Conservation (phyloP, 1,139 yeast species). For the Diutina catenulata region DNA sequence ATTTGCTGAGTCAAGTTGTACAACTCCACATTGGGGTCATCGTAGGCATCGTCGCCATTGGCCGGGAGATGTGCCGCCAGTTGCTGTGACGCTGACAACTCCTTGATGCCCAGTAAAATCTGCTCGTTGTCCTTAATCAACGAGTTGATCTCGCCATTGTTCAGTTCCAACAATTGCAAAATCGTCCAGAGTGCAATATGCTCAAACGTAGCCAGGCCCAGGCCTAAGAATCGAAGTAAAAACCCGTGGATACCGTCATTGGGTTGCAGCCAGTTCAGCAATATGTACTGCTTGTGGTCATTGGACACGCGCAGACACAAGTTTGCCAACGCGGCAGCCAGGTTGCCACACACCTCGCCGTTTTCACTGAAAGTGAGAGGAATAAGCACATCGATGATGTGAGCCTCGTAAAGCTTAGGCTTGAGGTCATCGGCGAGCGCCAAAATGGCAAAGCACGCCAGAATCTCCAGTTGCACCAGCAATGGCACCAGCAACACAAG, state of each 20-base stretch:
- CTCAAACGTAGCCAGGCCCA: constrained; percentile 92
- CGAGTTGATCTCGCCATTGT: constrained; percentile 56
- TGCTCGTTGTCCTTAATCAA: constrained; percentile 50
- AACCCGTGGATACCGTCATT: constrained; percentile 82
- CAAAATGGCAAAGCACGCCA: constrained; percentile 94
- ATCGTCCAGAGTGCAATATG: constrained; percentile 98
- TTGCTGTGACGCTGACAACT: constrained; percentile 32
- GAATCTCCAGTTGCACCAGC: constrained; percentile 87
- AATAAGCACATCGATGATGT: constrained; percentile 77
- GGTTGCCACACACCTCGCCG: constrained; percentile 95
- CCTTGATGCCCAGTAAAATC: constrained; percentile 46
- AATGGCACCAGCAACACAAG: constrained; percentile 77
- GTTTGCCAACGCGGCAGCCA: constrained; percentile 97
- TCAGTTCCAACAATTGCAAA: constrained; percentile 82
- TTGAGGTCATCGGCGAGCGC: constrained; percentile 95
- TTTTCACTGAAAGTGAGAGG: constrained; percentile 83
- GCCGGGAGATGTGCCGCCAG: constrained; percentile 14
- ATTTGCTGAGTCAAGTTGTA: constrained; percentile 75
- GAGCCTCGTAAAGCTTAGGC: constrained; percentile 71
- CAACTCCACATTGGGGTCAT: constrained; percentile 60
- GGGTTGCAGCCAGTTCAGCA: constrained; percentile 71
- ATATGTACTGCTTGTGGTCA: constrained; percentile 65
- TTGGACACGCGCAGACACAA: constrained; percentile 75
- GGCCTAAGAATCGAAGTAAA: constrained; percentile 64
- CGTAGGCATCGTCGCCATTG: constrained; percentile 19